Percentiles rank a stretch among this genome's conserved stretches.
Conservation (phyloP, 1,139 yeast genomes). For the Suhomyces chickasaworum region DNA sequence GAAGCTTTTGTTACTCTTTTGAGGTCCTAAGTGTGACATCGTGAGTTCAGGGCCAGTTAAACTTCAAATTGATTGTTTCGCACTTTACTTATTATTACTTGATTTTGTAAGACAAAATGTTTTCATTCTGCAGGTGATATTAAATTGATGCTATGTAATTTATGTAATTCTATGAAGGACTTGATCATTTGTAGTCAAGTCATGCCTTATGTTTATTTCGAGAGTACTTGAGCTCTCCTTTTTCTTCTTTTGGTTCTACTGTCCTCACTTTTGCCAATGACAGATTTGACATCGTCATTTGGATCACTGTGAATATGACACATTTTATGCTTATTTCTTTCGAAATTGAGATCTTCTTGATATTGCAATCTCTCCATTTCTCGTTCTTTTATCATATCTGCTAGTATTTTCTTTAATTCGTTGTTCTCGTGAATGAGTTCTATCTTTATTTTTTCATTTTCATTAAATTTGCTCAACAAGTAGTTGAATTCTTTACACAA, state of each 20-base stretch:
- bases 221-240: slow-evolving; percentile 8
- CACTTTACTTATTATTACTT: not conserved
- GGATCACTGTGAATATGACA: not conserved
- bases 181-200: not conserved
- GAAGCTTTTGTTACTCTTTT: not conserved
- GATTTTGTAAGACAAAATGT: not conserved
- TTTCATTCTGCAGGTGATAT: not conserved
- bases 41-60: no score
- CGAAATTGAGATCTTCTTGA: slow-evolving; percentile 18
- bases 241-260: slow-evolving; percentile 7
- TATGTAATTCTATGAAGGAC: slow-evolving; percentile 4
- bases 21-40: not conserved
- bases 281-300: not conserved
- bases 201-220: not conserved
- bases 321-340: slow-evolving; percentile 15
- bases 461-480: slow-evolving; percentile 36
- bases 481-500: slow-evolving; percentile 42
- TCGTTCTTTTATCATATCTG: slow-evolving; percentile 30
- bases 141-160: not conserved
- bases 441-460: slow-evolving; percentile 37
- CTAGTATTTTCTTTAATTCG: slow-evolving; percentile 31
- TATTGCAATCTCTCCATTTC: slow-evolving; percentile 17
- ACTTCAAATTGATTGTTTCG: no score
- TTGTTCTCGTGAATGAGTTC: slow-evolving; percentile 40
- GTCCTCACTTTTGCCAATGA: not conserved